These are phyloP conservation scores for Sambucus nigra DNA, from an alignment of 129 eudicot species.

Conservation along the genomic window DNA sequence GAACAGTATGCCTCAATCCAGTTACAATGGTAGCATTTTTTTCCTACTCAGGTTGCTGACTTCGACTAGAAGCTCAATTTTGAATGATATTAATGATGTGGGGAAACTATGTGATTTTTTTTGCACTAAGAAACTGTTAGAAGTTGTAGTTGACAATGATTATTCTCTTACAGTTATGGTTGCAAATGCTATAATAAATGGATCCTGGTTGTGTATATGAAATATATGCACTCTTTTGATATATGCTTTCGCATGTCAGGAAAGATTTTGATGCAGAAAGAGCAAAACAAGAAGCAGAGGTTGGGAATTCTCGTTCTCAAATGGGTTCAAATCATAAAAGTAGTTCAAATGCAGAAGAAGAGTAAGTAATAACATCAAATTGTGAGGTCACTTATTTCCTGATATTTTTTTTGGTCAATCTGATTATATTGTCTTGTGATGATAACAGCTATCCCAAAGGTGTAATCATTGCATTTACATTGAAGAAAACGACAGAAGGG, in stretches of 20 bases:
- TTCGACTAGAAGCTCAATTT: background rate
- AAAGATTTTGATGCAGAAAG: slow-evolving; percentile 81
- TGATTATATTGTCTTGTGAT: background rate
- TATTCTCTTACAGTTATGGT: too few species aligned
- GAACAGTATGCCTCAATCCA: background rate
- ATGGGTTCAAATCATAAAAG: slow-evolving; percentile 29
- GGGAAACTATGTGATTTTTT: background rate
- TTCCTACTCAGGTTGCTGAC: background rate
- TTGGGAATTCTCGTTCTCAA: slow-evolving; percentile 28
- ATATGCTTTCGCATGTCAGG: slow-evolving; percentile 26
- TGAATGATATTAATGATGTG: background rate
- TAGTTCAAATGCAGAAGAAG: slow-evolving; percentile 37
- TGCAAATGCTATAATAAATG: too few species aligned
- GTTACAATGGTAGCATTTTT: background rate
- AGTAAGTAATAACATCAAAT: slow-evolving; percentile 29
- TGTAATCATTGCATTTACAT: slow-evolving; percentile 67
- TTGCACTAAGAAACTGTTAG: background rate
- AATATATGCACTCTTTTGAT: background rate
- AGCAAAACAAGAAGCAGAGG: slow-evolving; percentile 51
- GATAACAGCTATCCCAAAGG: slow-evolving; percentile 65
- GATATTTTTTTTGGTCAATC: background rate
- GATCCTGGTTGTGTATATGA: background rate
- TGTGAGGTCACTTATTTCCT: background rate
- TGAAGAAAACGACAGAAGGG: slow-evolving; percentile 39
- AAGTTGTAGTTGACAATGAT: background rate